These are phyloP conservation scores for Colletotrichum eremochloae DNA, from an alignment of 2,329 filamentous ascomycete species.

Conservation along the genomic window DNA sequence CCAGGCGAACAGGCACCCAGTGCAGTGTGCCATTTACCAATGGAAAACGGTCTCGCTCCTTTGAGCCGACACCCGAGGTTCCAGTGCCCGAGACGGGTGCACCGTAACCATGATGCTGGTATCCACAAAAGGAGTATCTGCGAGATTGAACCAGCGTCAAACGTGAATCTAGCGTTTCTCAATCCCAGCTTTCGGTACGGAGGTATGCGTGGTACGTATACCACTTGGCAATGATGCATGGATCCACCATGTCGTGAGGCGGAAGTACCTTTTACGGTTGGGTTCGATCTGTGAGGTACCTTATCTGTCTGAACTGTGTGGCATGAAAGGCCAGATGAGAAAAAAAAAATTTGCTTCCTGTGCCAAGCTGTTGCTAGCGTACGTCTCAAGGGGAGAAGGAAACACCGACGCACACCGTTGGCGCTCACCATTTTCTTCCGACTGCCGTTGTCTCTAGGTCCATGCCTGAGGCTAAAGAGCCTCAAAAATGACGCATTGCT, in stretches of 20 bases:
- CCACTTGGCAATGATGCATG: conserved; percentile 14
- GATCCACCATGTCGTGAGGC: conserved; percentile 16
- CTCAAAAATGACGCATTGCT: conserved; percentile 41
- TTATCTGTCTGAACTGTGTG: conserved; percentile 1
- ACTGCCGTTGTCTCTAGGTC: conserved; percentile 17
- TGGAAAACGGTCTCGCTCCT: conserved; percentile 16
- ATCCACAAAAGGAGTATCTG: conserved; percentile 38
- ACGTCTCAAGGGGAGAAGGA: conserved; percentile 16
- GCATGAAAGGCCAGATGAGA: not conserved
- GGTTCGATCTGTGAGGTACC: not conserved
- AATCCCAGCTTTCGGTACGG: conserved; percentile 36
- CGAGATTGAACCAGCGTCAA: conserved; percentile 39
- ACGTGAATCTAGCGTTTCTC: conserved; percentile 37
- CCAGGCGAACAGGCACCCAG: not conserved
- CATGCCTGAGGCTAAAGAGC: conserved; percentile 40
- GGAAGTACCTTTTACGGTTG: conserved; percentile 13
- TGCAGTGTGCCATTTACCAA: not conserved
- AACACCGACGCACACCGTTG: conserved; percentile 29
- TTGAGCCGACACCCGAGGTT: conserved; percentile 40
- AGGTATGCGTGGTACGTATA: conserved; percentile 19
- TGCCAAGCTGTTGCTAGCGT: conserved; percentile 11
- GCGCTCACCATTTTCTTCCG: conserved; percentile 18
- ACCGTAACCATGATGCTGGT: conserved; percentile 17
- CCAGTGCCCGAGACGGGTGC: conserved; percentile 31
- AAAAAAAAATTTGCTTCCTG: not conserved